Base-by-base conservation (phyloP, 148 eudicot genomes). In the Vaccinium macrocarpon region DNA sequence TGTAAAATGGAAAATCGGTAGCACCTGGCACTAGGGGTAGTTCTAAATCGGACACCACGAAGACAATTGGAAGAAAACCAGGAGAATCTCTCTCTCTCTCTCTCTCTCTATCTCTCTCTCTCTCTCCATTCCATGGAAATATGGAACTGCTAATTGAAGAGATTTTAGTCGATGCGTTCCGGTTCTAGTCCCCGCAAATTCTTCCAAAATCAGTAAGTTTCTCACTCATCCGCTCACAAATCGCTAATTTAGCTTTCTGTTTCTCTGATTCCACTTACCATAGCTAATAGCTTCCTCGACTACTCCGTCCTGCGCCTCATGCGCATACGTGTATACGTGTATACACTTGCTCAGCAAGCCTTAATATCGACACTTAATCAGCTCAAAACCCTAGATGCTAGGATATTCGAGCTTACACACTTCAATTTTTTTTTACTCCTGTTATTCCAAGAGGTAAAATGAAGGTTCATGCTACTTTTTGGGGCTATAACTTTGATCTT, bases 361-460 rank as follows among this genome's bases (percentile, higher is more conserved):
- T 71, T 14, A 21, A 19, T 49, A 62, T 9, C 18, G 62, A 75
- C 49, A 50, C 70, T 66, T 48, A 51, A 76, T 62, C 66, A 62
- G 76, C 68, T 66, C 75, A 55, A 32, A 81, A 74, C 82, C 68
- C 81, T 81, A 74, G 76, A 16, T 68, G 73, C 73, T 68, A 27
- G 74, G 49, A 68, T 78, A 21, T 64, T 66, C 59, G 8, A 35
- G 52, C 29, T 51, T 6, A 27, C 49, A 50, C 48, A 18, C 38
- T 49, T 66, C 23, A 25, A 8, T 46, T 21, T 50, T 25, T 27
- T 19, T 12, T 50, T 23, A 23, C 61, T 18, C 50, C 11, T 35
- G 32, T 59, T 18, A 21, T 10, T n/a, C 5, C 52, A 5, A 66
- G 32, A 66, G 38, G 81, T 32, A 25, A 29, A 79, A 79, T 55